Conservation (phyloP, 164 flowering plant species). For the Piper longum region DNA sequence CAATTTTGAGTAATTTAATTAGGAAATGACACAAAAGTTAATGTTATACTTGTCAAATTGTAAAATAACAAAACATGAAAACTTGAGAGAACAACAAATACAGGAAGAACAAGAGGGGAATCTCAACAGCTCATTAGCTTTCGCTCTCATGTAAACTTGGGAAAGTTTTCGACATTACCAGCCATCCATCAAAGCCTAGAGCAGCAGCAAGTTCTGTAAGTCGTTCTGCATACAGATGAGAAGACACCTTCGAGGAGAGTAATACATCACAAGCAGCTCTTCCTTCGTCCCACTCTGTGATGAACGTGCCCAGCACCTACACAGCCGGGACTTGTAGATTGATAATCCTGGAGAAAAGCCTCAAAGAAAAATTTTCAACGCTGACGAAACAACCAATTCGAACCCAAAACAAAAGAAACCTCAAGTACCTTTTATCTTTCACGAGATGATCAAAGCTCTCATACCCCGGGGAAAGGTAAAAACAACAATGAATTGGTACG, state of each 20-base stretch:
- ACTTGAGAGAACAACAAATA: too few relatives aligned
- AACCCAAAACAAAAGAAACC: too few relatives aligned
- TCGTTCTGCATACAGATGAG: slow-evolving; percentile 68
- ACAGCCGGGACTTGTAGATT: slow-evolving; percentile 2
- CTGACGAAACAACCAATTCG: neutral
- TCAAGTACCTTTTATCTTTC: too few relatives aligned
- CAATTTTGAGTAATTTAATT: too few relatives aligned
- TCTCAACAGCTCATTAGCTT: neutral
- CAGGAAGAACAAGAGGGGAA: neutral
- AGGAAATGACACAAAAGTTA: too few relatives aligned
- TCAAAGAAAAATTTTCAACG: neutral
- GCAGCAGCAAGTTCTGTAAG: slow-evolving; percentile 67
- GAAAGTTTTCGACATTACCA: slow-evolving; percentile 30
- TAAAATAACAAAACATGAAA: too few relatives aligned
- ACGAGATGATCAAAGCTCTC: too few relatives aligned
- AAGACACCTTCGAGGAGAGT: slow-evolving; percentile 54
- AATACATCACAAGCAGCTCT: slow-evolving; percentile 26
- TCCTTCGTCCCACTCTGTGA: slow-evolving; percentile 83
- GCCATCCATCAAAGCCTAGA: slow-evolving; percentile 94
- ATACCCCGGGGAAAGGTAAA: too few relatives aligned
- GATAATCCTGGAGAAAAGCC: neutral
- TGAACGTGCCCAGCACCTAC: slow-evolving; percentile 84
- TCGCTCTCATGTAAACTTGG: neutral
- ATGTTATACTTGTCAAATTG: too few relatives aligned
- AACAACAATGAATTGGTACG: too few relatives aligned